Base-by-base conservation (phyloP, 129 eudicot species). In the Artemisia annua region DNA sequence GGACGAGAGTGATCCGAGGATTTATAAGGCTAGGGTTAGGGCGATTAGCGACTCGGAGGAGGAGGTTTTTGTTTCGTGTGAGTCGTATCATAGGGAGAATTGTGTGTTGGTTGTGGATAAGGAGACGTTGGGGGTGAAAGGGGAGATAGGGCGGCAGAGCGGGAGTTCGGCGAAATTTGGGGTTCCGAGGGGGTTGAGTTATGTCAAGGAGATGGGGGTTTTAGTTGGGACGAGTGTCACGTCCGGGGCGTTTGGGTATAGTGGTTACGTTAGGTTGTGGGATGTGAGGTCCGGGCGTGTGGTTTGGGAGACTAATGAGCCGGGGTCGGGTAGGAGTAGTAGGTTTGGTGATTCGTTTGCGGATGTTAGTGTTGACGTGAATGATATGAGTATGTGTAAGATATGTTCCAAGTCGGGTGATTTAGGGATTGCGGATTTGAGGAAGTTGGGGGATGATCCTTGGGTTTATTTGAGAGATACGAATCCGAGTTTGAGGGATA, bases 251-350 rank as follows among this genome's bases (percentile, higher is more conserved):
- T 90, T 93, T 35, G 98, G 98, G 0, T 93, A 80, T 56, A 83
- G 97, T 9, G 98, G 98, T 11, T 93, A 87, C 54, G 59, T 93
- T 4, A 82, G 97, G 26, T 20, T 87, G 44, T 93, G 92, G 92
- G 98, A 93, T 63, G 84, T 84, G 12, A 72, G 97, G 78, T 81
- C 89, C 1, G 78, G 84, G 2, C 76, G 67, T 3, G 90, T 80
- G 60, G 91, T 87, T 32, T 93, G 98, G 98, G 98, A 93, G 81
- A 86, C 87, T 32, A 85, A 84, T 6, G 98, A 92, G 78, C 98
- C 98, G 9, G 98, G 98, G 0, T 86, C 96, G 14, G 96, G 94
- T 1, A 61, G 98, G 46, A 85, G 96, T 75, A 85, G 96, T 60
- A 69, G 98, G 86, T 85, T 82, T 4, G 99, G 99, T 4, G 99